Evolutionary conservation across 2,329 filamentous ascomycete species (phyloP).

Genomic region (Aspergillus viridinutans): DNA sequence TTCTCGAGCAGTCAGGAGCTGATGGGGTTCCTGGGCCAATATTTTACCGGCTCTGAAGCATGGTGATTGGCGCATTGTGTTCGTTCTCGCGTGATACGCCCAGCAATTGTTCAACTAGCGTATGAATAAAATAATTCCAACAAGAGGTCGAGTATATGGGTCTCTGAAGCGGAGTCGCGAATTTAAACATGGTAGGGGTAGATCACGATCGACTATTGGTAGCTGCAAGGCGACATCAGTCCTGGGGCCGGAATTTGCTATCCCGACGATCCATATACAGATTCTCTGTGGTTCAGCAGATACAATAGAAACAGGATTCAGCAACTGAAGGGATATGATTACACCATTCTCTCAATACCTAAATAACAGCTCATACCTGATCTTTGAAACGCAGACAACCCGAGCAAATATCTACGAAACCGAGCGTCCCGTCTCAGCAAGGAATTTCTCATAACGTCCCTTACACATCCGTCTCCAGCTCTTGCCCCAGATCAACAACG

Average conservation of each 20-base stretch:
- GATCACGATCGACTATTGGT: background rate
- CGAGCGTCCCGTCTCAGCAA: slow-evolving; percentile 15
- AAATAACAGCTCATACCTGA: background rate
- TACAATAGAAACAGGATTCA: background rate
- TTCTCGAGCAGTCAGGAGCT: background rate
- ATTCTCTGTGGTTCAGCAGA: background rate
- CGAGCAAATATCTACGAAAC: background rate
- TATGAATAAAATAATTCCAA: background rate
- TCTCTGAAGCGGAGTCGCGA: background rate
- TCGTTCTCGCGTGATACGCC: background rate
- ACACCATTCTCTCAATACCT: too few species aligned
- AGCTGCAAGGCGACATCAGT: too few species aligned
- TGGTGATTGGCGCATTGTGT: background rate
- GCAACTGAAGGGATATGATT: background rate
- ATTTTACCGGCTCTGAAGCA: background rate
- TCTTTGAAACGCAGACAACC: background rate
- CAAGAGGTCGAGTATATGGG: background rate
- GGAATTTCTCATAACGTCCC: slow-evolving; percentile 23
- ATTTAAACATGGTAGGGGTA: background rate
- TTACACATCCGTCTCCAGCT: slow-evolving; percentile 27
- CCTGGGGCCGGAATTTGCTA: background rate
- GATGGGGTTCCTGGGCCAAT: background rate
- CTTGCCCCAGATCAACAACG: slow-evolving; percentile 32
- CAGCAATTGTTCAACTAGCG: background rate
- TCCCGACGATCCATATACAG: background rate